These are phyloP conservation scores for Hypoxylon lenormandii DNA, from an alignment of 495 filamentous ascomycete species.

Conservation along the genomic window DNA sequence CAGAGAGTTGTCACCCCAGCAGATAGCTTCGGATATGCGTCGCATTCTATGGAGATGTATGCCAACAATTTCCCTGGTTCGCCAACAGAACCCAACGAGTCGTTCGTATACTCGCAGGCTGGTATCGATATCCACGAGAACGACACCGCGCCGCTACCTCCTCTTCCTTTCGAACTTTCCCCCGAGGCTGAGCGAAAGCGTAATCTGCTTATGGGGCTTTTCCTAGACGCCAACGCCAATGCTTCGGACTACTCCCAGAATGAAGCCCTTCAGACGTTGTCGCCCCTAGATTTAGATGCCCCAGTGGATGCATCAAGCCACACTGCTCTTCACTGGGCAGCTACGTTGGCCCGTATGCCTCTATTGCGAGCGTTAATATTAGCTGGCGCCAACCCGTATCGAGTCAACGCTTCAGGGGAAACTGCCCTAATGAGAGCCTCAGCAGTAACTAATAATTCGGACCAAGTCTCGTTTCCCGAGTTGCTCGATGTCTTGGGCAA, in stretches of 20 bases:
- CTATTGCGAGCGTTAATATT: constrained; percentile 82
- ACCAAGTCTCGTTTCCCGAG: constrained; percentile 81
- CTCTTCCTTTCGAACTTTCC: constrained; percentile 74
- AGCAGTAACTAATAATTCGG: constrained; percentile 88
- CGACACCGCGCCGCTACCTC: constrained; percentile 71
- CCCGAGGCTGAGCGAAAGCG: constrained; percentile 78
- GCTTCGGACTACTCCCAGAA: constrained; percentile 66
- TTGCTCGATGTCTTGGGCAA: constrained; percentile 86
- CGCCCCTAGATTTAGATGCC: constrained; percentile 85
- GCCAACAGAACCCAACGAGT: constrained; percentile 87
- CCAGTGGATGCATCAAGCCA: constrained; percentile 88
- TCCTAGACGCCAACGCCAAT: constrained; percentile 77
- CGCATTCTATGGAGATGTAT: constrained; percentile 66
- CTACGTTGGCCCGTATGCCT: constrained; percentile 85
- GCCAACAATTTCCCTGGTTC: constrained; percentile 65
- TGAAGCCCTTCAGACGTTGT: constrained; percentile 66
- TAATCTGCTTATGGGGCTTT: constrained; percentile 84
- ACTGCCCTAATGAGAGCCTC: constrained; percentile 90
- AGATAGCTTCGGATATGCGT: constrained; percentile 62
- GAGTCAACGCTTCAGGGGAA: constrained; percentile 87
- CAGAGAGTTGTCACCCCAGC: constrained; percentile 61
- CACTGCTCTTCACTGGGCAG: constrained; percentile 96
- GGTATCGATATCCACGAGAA: constrained; percentile 60
- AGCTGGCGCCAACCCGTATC: constrained; percentile 84
- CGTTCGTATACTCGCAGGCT: constrained; percentile 78